These are phyloP conservation scores for Myxozyma vanderwaltii DNA, from an alignment of 805 yeast genomes.

Conservation along the genomic window DNA sequence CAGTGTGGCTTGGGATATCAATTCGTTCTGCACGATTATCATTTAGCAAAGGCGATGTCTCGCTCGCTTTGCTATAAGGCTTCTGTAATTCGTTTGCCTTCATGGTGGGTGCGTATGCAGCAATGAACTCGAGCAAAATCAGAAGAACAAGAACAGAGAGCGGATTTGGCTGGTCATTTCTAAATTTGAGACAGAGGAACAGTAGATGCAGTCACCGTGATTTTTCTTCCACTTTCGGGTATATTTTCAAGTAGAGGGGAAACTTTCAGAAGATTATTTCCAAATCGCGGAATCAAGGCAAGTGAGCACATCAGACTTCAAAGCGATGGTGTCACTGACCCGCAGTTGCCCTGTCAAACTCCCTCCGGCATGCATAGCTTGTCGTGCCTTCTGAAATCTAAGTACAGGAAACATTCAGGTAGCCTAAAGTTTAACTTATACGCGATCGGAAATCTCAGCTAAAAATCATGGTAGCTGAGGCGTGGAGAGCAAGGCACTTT, in stretches of 20 bases:
- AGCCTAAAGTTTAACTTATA: too few relatives aligned
- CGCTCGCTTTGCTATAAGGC: neutral
- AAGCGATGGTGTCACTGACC: conserved; percentile 6
- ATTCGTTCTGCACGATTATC: neutral
- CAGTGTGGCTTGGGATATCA: conserved; percentile 1
- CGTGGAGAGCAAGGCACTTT: too few relatives aligned
- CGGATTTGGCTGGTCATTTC: neutral
- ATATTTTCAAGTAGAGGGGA: neutral
- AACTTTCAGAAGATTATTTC: neutral
- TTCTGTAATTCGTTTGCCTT: neutral
- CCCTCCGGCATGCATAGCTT: too few relatives aligned
- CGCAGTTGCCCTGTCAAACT: neutral
- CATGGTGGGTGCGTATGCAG: neutral
- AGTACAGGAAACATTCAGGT: too few relatives aligned
- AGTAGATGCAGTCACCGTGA: neutral
- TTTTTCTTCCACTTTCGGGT: neutral
- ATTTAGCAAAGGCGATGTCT: neutral
- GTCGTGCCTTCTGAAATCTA: too few relatives aligned
- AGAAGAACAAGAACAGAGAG: neutral
- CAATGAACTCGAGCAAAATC: neutral
- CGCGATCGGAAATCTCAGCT: too few relatives aligned
- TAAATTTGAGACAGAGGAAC: neutral
- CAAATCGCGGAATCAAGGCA: neutral
- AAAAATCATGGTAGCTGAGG: too few relatives aligned
- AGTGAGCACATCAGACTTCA: neutral